These are phyloP conservation scores for Aspergillus sparsus DNA, from an alignment of 495 filamentous ascomycete genomes.

Conservation along the genomic window DNA sequence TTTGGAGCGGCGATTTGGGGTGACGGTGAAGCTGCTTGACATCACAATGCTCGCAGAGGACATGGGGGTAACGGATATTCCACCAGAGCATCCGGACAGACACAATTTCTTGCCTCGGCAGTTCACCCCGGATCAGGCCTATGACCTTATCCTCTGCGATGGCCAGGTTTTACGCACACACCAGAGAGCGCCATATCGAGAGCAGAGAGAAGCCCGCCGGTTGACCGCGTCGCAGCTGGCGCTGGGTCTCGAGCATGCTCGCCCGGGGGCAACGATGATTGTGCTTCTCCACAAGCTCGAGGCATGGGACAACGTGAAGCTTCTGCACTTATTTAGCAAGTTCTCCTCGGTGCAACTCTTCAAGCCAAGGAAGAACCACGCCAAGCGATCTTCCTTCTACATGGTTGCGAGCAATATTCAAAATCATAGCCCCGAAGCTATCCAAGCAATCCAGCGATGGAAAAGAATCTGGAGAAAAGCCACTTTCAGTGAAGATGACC, in stretches of 20 bases:
- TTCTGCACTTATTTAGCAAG: conserved; percentile 44
- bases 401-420: conserved; percentile 53
- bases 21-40: conserved; percentile 43
- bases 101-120: conserved; percentile 37
- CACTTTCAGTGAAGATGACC: conserved; percentile 42
- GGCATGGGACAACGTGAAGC: conserved; percentile 35
- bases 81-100: conserved; percentile 44
- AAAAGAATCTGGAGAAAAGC: conserved; percentile 46
- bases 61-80: conserved; percentile 47
- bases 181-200: conserved; percentile 40
- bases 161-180: conserved; percentile 56
- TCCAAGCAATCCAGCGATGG: conserved; percentile 40
- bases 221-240: conserved; percentile 48
- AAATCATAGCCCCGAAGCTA: conserved; percentile 32
- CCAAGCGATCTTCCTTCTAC: conserved; percentile 55
- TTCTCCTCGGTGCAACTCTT: conserved; percentile 50
- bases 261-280: conserved; percentile 48
- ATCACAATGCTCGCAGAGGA: conserved; percentile 57
- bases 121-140: conserved; percentile 27
- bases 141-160: conserved; percentile 60
- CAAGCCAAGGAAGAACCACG: conserved; percentile 48
- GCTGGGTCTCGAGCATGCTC: conserved; percentile 49
- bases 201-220: conserved; percentile 42
- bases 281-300: conserved; percentile 55
- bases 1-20: conserved; percentile 19